Evolutionary conservation across 805 yeast species (phyloP).

Genomic region (Sugiyamaella smithiae): DNA sequence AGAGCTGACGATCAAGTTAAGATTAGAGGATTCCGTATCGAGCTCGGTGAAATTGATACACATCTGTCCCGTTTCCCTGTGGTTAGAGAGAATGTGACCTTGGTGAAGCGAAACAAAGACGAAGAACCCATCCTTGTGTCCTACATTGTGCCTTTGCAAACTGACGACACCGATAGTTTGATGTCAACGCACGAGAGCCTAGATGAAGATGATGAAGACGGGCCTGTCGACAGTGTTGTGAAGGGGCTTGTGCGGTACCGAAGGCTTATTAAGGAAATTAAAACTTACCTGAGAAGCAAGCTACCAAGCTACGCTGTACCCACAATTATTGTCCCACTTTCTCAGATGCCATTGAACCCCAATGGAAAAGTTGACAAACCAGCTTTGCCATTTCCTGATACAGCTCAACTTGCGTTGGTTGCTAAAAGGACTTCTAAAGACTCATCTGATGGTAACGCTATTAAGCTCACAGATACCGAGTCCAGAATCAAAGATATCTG

Average conservation of each 20-base stretch:
- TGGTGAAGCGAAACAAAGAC: conserved; percentile 87
- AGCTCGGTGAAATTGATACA: conserved; percentile 96
- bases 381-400: conserved; percentile 89
- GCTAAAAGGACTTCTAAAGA: conserved; percentile 43
- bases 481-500: conserved; percentile 73
- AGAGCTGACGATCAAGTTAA: conserved; percentile 99
- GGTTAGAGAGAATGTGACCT: conserved; percentile 88
- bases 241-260: conserved; percentile 74
- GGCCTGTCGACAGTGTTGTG: conserved; percentile 57
- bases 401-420: conserved; percentile 77
- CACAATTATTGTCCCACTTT: conserved; percentile 81
- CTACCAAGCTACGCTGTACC: conserved; percentile 94
- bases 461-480: conserved; percentile 59
- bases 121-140: conserved; percentile 91
- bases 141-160: conserved; percentile 70
- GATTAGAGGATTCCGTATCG: conserved; percentile 97
- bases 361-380: conserved; percentile 99
- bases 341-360: conserved; percentile 88
- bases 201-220: conserved; percentile 39
- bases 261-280: conserved; percentile 74
- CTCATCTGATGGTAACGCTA: conserved; percentile 40
- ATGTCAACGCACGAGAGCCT: conserved; percentile 39
- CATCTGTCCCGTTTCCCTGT: conserved; percentile 90
- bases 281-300: conserved; percentile 78
- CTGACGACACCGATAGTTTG: conserved; percentile 40